Base-by-base conservation (phyloP, 2,329 filamentous ascomycete species). In the Fusarium compactum region DNA sequence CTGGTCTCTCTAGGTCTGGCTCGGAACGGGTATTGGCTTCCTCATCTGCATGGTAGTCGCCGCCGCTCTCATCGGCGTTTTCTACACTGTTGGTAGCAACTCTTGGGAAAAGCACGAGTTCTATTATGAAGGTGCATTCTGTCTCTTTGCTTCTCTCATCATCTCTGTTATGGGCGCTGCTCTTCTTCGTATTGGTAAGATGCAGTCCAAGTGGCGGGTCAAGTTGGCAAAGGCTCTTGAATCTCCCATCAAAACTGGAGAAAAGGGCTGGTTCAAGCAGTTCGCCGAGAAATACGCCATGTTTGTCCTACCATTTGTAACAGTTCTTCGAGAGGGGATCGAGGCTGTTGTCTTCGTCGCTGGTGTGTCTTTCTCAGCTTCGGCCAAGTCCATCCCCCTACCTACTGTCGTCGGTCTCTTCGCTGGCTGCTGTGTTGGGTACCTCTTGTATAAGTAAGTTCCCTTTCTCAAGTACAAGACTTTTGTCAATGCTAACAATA, bases 291-390 rank as follows among this genome's bases (percentile, higher is more conserved):
- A 92, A 79, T 96, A 97, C 77, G 89, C 90, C 76, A 93, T 97
- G 91, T 96, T 97, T 78, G 80, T 93, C 47, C 83, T 97, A 58
- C 94, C 94, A 2, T 97, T 97, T 80, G 86, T 97, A 77, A 97
- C 94, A 0, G 91, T 96, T n/a, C 82, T 97, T 16, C 86, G 94
- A 38, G 94, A 97, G 79, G 94, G 94, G 5, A 87, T 97, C 30
- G 94, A 97, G 78, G 93, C 92, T 1, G 91, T 97, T 38, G 87
- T 97, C 25, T 97, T 97, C 79, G 89, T 97, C 56, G 93, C 92
- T 18, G 94, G 94, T 22, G 94, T 97, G 7, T 91, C 91, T 5
- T 89, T 97, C 58, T 88, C 90, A 1, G 84, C 92, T 6, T 92
- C 93, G 0, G 93, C 92, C 3, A 88, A 87, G 8, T 86, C 94